phyloP scores from a whole-genome alignment of 495 filamentous ascomycete genomes.

The Penicillium bovifimosum region DNA sequence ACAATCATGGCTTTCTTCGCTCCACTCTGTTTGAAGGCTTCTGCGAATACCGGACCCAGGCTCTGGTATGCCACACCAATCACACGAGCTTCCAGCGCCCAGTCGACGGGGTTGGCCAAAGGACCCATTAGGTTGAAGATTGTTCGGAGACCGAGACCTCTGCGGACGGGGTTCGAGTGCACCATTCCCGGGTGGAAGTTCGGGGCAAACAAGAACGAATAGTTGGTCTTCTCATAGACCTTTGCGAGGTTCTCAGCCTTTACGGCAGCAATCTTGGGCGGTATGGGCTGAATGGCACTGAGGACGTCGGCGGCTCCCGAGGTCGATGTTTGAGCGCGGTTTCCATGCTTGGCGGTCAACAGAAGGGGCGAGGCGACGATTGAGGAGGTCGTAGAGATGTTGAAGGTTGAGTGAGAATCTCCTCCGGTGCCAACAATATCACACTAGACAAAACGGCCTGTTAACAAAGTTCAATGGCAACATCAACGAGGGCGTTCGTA shows the following conservation, averaged over 20 bases:
- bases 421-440: slow-evolving; percentile 98
- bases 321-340: slow-evolving; percentile 88
- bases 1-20: slow-evolving; percentile 82
- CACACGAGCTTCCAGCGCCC: slow-evolving; percentile 76
- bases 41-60: slow-evolving; percentile 80
- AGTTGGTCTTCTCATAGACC: slow-evolving; percentile 75
- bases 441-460: slow-evolving; percentile 48
- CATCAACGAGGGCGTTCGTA: slow-evolving; percentile 29
- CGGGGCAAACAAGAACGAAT: slow-evolving; percentile 93
- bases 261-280: slow-evolving; percentile 69
- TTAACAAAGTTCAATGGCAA: slow-evolving; percentile 2
- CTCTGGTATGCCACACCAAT: slow-evolving; percentile 84
- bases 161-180: slow-evolving; percentile 75
- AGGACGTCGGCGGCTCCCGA: slow-evolving; percentile 95
- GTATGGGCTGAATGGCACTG: slow-evolving; percentile 56
- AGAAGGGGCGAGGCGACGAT: slow-evolving; percentile 83
- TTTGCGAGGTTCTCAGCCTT: slow-evolving; percentile 59
- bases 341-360: slow-evolving; percentile 89
- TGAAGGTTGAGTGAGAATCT: slow-evolving; percentile 95
- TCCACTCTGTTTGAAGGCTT: slow-evolving; percentile 73
- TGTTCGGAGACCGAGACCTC: slow-evolving; percentile 80
- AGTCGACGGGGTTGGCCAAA: slow-evolving; percentile 80
- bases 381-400: slow-evolving; percentile 89
- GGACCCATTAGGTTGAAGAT: slow-evolving; percentile 97
- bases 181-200: slow-evolving; percentile 94